These are phyloP conservation scores for Pseudocercospora pini-densiflorae DNA, from an alignment of 2,329 filamentous ascomycete genomes.

Conservation along the genomic window DNA sequence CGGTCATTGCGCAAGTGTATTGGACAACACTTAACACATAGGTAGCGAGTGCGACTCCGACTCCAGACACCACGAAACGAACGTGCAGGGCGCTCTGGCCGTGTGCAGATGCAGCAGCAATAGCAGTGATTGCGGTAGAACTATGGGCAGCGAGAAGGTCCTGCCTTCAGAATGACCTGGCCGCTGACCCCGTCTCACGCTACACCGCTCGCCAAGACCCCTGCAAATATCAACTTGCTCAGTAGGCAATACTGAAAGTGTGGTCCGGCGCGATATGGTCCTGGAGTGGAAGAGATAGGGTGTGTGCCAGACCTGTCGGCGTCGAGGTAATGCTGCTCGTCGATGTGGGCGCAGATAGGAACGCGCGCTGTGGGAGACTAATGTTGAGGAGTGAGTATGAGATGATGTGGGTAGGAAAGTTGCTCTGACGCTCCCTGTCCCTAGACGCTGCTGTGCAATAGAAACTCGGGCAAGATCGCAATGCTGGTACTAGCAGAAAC, in stretches of 20 bases:
- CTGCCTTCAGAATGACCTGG: neutral
- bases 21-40: slow-evolving; percentile 17
- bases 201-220: neutral
- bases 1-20: slow-evolving; percentile 43
- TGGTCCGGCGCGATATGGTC: neutral
- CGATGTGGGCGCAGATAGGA: neutral
- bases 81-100: slow-evolving; percentile 4
- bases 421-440: neutral
- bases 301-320: neutral
- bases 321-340: neutral
- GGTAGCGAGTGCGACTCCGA: slow-evolving; percentile 12
- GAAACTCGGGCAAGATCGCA: slow-evolving; percentile 3
- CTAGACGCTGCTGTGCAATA: neutral
- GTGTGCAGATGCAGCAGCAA: neutral
- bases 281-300: neutral
- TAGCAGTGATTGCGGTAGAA: neutral
- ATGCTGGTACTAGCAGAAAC: neutral
- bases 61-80: slow-evolving; percentile 8
- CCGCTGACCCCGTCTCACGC: neutral
- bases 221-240: neutral
- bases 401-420: slow-evolving; percentile 5
- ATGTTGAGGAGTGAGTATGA: slow-evolving; percentile 1
- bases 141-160: neutral
- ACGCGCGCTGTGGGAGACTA: neutral
- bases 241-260: neutral